Evolutionary conservation across 768 basidiomycete species (phyloP).

Genomic region (Suillus sp.): DNA sequence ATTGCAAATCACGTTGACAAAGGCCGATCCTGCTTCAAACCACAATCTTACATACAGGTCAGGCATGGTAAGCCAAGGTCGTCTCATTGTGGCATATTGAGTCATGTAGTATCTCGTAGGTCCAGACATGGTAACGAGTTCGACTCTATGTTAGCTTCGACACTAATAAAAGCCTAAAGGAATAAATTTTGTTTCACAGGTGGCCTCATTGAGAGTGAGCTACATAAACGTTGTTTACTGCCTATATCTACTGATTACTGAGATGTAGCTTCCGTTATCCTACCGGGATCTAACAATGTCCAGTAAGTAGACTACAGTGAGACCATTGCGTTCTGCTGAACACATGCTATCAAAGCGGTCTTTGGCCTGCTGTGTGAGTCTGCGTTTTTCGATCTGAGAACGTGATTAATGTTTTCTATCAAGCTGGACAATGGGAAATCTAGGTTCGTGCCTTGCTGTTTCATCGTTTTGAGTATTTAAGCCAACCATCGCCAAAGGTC

Average conservation of each 20-base stretch:
- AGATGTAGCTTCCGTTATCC: conserved; percentile 35
- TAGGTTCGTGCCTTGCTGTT: conserved; percentile 21
- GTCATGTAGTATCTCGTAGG: conserved; percentile 17
- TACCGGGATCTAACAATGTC: conserved; percentile 46
- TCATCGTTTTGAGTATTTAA: not conserved
- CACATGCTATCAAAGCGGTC: conserved; percentile 32
- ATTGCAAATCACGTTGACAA: conserved; percentile 51
- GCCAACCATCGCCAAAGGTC: conserved; percentile 33
- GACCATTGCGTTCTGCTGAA: conserved; percentile 13
- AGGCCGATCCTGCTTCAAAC: conserved; percentile 41
- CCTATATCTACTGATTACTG: conserved; percentile 10
- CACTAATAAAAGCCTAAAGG: conserved; percentile 26
- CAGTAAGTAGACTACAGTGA: conserved; percentile 23
- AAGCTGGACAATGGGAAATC: conserved; percentile 60
- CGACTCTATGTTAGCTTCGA: not conserved
- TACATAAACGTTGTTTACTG: not conserved
- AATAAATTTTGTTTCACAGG: conserved; percentile 85
- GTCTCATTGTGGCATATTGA: conserved; percentile 33
- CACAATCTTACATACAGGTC: conserved; percentile 50
- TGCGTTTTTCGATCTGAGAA: not conserved
- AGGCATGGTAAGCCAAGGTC: conserved; percentile 35
- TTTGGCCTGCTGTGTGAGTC: conserved; percentile 51
- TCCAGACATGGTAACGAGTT: conserved; percentile 31
- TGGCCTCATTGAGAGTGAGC: conserved; percentile 59
- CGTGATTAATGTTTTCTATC: conserved; percentile 14